phyloP scores from a whole-genome alignment of 2,329 filamentous ascomycete genomes.

The Penicillium palitans region DNA sequence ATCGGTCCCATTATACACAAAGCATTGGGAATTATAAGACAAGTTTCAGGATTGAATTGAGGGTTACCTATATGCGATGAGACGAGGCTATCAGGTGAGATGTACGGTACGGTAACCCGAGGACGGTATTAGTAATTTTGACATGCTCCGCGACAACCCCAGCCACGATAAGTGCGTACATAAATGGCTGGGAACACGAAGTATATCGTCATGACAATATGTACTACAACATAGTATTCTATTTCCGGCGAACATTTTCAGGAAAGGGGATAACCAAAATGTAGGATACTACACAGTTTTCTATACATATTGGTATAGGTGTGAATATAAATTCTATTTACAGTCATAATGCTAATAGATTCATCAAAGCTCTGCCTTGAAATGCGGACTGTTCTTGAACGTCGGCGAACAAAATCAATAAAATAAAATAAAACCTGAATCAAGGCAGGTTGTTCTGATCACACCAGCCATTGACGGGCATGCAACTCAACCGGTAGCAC shows the following conservation, averaged over 20 bases:
- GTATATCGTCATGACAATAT: neutral
- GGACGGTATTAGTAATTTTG: neutral
- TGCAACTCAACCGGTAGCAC: conserved; percentile 93
- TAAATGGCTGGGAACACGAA: neutral
- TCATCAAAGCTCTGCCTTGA: too few relatives aligned
- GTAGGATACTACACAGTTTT: neutral
- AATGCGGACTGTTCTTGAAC: neutral
- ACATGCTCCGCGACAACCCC: conserved; percentile 5
- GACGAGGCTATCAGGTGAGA: conserved; percentile 1
- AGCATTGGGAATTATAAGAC: neutral
- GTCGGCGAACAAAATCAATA: neutral
- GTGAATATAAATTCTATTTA: conserved; percentile 3
- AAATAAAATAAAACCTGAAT: neutral
- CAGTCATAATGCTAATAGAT: neutral
- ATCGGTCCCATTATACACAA: conserved; percentile 9
- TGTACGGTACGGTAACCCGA: conserved; percentile 1
- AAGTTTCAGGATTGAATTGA: neutral
- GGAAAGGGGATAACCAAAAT: neutral
- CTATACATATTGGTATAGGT: neutral
- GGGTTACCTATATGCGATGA: conserved; percentile 1
- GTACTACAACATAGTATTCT: neutral
- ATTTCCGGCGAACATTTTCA: neutral
- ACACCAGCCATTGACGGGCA: conserved; percentile 56
- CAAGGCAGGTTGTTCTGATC: conserved; percentile 36
- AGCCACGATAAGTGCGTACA: conserved; percentile 5